A percentile compares a stretch with the other conserved stretches of the same genome.
phyloP scores from a whole-genome alignment of 176 grass and related monocot genomes.

The Aegilops tauschii region DNA sequence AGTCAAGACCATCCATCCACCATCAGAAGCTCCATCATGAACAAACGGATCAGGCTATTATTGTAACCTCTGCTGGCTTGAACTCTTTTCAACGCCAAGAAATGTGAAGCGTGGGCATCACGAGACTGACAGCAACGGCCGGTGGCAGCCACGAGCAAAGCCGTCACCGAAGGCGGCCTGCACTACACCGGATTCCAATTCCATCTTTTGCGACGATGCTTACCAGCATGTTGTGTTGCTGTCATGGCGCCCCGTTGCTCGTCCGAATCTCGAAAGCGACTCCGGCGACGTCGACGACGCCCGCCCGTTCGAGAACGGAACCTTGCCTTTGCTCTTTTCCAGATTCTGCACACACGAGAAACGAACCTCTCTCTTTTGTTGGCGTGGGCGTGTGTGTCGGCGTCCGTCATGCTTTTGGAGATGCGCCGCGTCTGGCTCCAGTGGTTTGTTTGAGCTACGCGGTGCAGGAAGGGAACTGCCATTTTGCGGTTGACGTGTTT shows the following conservation, averaged over 20 bases:
- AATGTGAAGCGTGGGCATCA: neutral
- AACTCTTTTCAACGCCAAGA: conserved; percentile 4
- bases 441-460: neutral
- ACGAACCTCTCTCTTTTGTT: neutral
- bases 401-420: neutral
- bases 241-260: neutral
- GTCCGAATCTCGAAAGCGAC: neutral
- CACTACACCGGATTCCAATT: neutral
- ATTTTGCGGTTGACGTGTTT: neutral
- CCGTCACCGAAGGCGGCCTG: neutral
- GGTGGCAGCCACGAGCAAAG: neutral
- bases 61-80: neutral
- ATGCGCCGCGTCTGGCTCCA: neutral
- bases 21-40: neutral
- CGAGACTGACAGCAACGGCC: conserved; percentile 4
- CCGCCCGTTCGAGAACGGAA: neutral
- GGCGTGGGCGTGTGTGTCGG: neutral
- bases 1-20: neutral
- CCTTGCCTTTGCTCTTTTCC: neutral
- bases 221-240: neutral
- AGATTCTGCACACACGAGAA: neutral
- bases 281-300: neutral
- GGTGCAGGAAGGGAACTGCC: neutral
- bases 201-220: neutral
- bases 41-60: neutral